Evolutionary conservation across 164 flowering plant species (phyloP).

Genomic region (Magnolia officinalis): DNA sequence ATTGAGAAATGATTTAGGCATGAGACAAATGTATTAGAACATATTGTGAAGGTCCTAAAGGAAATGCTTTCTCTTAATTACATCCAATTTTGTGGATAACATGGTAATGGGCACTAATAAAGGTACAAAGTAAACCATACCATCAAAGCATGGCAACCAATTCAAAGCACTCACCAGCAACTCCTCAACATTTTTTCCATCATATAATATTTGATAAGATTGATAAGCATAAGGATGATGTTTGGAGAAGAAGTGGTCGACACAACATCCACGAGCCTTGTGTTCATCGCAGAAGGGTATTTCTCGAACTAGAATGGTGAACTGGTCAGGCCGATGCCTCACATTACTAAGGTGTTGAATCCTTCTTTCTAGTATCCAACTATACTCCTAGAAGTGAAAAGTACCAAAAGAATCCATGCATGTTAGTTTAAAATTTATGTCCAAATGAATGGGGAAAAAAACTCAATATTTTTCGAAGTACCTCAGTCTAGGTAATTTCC

Average conservation of each 20-base stretch:
- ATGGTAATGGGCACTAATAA: neutral
- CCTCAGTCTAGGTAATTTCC: neutral
- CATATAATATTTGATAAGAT: slow-evolving; percentile 62
- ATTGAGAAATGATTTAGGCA: too few relatives aligned
- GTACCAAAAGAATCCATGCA: neutral
- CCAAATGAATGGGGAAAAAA: neutral
- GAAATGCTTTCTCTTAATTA: too few relatives aligned
- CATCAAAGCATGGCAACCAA: neutral
- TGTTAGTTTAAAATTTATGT: neutral
- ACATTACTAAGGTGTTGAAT: slow-evolving; percentile 40
- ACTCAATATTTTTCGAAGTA: too few relatives aligned
- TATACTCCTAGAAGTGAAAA: slow-evolving; percentile 52
- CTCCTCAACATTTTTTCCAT: slow-evolving; percentile 45
- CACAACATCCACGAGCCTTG: slow-evolving; percentile 54
- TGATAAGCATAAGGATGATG: slow-evolving; percentile 62
- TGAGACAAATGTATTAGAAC: too few relatives aligned
- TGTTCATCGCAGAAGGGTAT: slow-evolving; percentile 71
- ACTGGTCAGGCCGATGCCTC: slow-evolving; percentile 72
- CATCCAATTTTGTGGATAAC: neutral
- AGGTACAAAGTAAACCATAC: neutral
- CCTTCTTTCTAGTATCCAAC: slow-evolving; percentile 47
- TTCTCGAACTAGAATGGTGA: slow-evolving; percentile 70
- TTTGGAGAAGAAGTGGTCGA: slow-evolving; percentile 74
- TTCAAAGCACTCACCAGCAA: slow-evolving; percentile 44
- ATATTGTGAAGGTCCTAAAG: too few relatives aligned